phyloP scores from a whole-genome alignment of 2,329 filamentous ascomycete genomes.

The Ophiocordyceps australis region DNA sequence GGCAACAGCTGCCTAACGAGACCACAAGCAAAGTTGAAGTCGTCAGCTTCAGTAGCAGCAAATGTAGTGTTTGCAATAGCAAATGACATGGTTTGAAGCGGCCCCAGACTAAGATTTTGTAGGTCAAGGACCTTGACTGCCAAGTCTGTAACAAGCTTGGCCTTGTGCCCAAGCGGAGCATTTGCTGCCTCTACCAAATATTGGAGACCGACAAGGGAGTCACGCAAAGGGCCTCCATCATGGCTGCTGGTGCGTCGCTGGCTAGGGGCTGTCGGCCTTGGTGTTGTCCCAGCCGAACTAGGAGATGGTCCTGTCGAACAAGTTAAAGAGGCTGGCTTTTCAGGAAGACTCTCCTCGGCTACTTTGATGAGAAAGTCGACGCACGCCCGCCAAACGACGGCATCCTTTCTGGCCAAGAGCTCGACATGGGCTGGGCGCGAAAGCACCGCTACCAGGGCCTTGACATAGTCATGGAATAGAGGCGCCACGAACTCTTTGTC shows the following conservation, averaged over 20 bases:
- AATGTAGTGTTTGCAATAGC: constrained; percentile 57
- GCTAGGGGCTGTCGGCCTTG: constrained; percentile 11
- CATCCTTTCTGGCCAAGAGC: constrained; percentile 40
- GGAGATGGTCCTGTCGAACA: too few relatives aligned
- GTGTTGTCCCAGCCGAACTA: constrained; percentile 16
- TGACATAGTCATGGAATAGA: constrained; percentile 61
- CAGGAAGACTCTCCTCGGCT: constrained; percentile 24
- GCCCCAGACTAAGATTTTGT: constrained; percentile 37
- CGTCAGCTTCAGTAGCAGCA: constrained; percentile 46
- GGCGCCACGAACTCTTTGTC: constrained; percentile 49
- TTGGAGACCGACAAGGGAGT: constrained; percentile 42
- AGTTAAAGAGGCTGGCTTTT: too few relatives aligned
- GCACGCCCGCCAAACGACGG: constrained; percentile 48
- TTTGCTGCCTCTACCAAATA: constrained; percentile 46
- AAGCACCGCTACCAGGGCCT: constrained; percentile 52
- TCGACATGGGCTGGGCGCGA: constrained; percentile 63
- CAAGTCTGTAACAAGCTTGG: constrained; percentile 33
- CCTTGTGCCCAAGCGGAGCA: constrained; percentile 42
- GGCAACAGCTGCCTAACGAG: constrained; percentile 47
- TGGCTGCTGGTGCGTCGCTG: constrained; percentile 9
- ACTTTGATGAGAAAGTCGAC: constrained; percentile 57
- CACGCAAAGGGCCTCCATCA: constrained; percentile 15
- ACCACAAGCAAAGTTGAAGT: constrained; percentile 40
- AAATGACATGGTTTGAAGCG: constrained; percentile 56
- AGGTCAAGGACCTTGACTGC: constrained; percentile 44